phyloP scores from a whole-genome alignment of 495 filamentous ascomycete genomes.

The Podospora anserina region DNA sequence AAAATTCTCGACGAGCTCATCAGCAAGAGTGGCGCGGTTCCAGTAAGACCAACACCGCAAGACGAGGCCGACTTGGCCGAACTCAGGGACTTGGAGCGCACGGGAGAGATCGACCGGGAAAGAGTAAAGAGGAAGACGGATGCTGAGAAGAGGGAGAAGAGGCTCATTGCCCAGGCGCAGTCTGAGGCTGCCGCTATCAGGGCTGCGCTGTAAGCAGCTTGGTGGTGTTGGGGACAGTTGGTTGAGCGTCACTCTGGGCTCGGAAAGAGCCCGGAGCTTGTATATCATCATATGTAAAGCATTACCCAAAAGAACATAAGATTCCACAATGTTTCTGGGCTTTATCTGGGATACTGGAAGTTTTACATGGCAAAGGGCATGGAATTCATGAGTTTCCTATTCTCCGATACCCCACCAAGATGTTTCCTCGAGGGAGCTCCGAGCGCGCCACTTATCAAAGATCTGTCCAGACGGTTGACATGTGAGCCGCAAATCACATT shows the following conservation, averaged over 20 bases:
- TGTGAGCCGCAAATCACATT: neutral
- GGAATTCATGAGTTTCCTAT: neutral
- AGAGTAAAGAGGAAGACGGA: slow-evolving; percentile 60
- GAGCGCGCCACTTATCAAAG: neutral
- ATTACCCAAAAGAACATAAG: slow-evolving; percentile 8
- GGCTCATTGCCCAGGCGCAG: slow-evolving; percentile 33
- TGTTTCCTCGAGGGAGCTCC: neutral
- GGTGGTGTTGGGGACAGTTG: neutral
- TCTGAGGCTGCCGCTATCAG: slow-evolving; percentile 34
- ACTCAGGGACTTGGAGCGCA: slow-evolving; percentile 54
- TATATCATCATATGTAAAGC: slow-evolving; percentile 32
- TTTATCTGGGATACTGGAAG: too few species aligned
- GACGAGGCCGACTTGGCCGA: slow-evolving; percentile 59
- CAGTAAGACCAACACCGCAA: slow-evolving; percentile 55
- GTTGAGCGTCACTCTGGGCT: neutral
- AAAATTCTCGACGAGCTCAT: slow-evolving; percentile 69
- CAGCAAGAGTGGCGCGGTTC: slow-evolving; percentile 62
- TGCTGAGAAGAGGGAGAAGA: slow-evolving; percentile 61
- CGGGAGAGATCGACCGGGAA: slow-evolving; percentile 54
- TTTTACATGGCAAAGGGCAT: too few species aligned
- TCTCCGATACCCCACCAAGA: neutral
- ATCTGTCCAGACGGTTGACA: neutral
- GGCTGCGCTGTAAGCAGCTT: slow-evolving; percentile 16
- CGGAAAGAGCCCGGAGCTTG: slow-evolving; percentile 11
- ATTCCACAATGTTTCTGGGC: neutral